Conservation (phyloP, 108 stramenopile species). For the Skeletonema costatum region DNA sequence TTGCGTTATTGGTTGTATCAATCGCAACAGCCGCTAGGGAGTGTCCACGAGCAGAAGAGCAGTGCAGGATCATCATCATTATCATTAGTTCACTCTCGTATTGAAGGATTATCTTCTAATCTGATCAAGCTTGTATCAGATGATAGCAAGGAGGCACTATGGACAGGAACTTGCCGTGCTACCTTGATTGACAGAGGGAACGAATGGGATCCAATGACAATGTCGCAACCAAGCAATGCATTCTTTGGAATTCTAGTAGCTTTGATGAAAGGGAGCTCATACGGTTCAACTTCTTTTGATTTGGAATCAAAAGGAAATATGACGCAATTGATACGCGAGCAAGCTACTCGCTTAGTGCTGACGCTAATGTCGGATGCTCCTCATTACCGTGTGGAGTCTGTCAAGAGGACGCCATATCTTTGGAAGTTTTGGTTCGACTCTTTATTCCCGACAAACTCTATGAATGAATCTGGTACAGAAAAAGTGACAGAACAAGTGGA, state of each 20-base stretch:
- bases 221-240: conserved; percentile 16
- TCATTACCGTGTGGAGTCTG: conserved; percentile 12
- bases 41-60: not conserved
- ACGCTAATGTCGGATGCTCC: conserved; percentile 46
- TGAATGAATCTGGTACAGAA: not conserved
- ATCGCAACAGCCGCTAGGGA: not conserved
- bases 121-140: not conserved
- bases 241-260: conserved; percentile 40
- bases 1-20: conserved; percentile 34
- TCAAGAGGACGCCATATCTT: conserved; percentile 29
- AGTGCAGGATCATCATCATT: not conserved
- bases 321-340: not conserved
- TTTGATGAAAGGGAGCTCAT: conserved; percentile 31
- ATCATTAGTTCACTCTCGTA: conserved; percentile 16
- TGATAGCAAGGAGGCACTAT: conserved; percentile 14
- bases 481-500: not conserved
- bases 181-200: not conserved
- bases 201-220: conserved; percentile 39
- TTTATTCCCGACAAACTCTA: conserved; percentile 14
- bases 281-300: not conserved
- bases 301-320: not conserved
- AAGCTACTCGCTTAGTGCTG: conserved; percentile 33
- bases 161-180: conserved; percentile 3
- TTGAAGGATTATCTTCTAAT: conserved; percentile 26
- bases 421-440: conserved; percentile 55